These are phyloP conservation scores for Helicocarpus griseus DNA, from an alignment of 2,329 filamentous ascomycete genomes.

Conservation along the genomic window DNA sequence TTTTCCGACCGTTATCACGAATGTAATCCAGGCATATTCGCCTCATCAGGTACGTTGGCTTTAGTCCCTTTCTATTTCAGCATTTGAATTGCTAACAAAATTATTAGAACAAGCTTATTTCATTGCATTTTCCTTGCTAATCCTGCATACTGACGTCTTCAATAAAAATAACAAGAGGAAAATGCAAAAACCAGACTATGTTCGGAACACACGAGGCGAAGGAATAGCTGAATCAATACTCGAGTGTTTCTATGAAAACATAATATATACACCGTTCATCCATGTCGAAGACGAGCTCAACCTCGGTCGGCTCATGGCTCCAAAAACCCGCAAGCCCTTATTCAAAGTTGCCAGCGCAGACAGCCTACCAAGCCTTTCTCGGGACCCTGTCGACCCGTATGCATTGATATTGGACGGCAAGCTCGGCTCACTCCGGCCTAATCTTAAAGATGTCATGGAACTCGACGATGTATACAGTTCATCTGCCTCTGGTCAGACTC, in stretches of 20 bases:
- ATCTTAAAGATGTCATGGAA: slow-evolving; percentile 82
- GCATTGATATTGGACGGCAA: slow-evolving; percentile 86
- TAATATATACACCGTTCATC: slow-evolving; percentile 95
- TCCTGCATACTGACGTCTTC: slow-evolving; percentile 97
- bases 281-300: slow-evolving; percentile 89
- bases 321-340: slow-evolving; percentile 62
- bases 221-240: slow-evolving; percentile 89
- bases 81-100: slow-evolving; percentile 3
- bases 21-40: slow-evolving; percentile 94
- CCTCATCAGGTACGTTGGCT: slow-evolving; percentile 50
- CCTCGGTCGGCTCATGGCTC: slow-evolving; percentile 54
- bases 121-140: slow-evolving; percentile 91
- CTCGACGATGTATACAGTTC: slow-evolving; percentile 89
- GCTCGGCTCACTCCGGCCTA: slow-evolving; percentile 71
- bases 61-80: background rate
- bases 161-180: slow-evolving; percentile 99
- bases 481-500: slow-evolving; percentile 60
- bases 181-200: slow-evolving; percentile 92
- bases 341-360: slow-evolving; percentile 58
- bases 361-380: slow-evolving; percentile 53
- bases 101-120: slow-evolving; percentile 82
- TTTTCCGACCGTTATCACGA: slow-evolving; percentile 97
- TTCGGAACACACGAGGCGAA: slow-evolving; percentile 88
- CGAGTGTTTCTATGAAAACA: slow-evolving; percentile 97
- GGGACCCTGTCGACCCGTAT: slow-evolving; percentile 91